Conservation (phyloP, 495 filamentous ascomycete genomes). For the Talaromyces thailandensis region DNA sequence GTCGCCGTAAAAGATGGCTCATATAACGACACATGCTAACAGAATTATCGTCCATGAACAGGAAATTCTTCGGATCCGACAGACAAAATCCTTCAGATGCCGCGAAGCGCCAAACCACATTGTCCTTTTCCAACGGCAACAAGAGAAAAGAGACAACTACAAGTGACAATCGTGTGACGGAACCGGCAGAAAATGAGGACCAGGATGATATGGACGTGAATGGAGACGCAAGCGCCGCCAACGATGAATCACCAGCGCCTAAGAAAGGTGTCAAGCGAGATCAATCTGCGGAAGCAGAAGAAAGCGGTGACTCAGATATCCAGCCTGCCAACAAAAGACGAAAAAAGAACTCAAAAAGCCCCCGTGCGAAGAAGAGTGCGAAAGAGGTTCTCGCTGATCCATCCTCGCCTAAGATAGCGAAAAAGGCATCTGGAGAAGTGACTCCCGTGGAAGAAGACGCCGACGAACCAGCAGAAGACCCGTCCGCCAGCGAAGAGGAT, state of each 20-base stretch:
- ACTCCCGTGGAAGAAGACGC: slow-evolving; percentile 30
- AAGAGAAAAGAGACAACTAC: slow-evolving; percentile 17
- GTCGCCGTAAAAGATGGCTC: not conserved
- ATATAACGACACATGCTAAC: not conserved
- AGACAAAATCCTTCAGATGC: slow-evolving; percentile 23
- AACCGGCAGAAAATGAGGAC: slow-evolving; percentile 29
- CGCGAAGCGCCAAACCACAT: slow-evolving; percentile 63
- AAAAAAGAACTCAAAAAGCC: slow-evolving; percentile 17
- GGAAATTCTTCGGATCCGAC: slow-evolving; percentile 37
- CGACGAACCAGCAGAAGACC: slow-evolving; percentile 38
- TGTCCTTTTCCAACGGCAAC: slow-evolving; percentile 47
- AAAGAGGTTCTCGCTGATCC: slow-evolving; percentile 11
- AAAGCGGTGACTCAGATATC: slow-evolving; percentile 42
- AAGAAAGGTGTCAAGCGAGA: slow-evolving; percentile 27
- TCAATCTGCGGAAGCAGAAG: slow-evolving; percentile 25
- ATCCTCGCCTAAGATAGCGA: slow-evolving; percentile 16
- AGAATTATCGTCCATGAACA: slow-evolving; percentile 8
- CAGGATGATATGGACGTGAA: slow-evolving; percentile 27
- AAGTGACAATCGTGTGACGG: not conserved
- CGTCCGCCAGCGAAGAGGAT: slow-evolving; percentile 43
- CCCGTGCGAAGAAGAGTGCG: slow-evolving; percentile 17
- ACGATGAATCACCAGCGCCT: not conserved
- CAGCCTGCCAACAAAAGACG: slow-evolving; percentile 40
- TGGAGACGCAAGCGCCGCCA: slow-evolving; percentile 13
- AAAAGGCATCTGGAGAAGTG: slow-evolving; percentile 29